phyloP scores from a whole-genome alignment of 495 filamentous ascomycete genomes.

The Bathelium albidoporum region DNA sequence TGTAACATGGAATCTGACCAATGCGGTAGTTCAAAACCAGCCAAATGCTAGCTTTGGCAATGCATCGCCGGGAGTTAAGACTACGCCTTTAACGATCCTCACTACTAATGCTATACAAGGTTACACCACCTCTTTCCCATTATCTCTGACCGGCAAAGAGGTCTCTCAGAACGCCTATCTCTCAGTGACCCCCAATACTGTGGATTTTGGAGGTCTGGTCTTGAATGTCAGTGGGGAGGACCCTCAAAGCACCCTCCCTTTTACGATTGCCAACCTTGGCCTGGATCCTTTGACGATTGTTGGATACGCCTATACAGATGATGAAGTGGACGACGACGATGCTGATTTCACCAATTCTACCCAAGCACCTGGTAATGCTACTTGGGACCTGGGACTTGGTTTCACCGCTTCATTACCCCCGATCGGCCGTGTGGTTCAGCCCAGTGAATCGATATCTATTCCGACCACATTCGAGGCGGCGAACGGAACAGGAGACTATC shows the following conservation, averaged over 20 bases:
- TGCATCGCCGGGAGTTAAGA: conserved; percentile 25
- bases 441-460: conserved; percentile 23
- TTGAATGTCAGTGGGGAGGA: conserved; percentile 20
- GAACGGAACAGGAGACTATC: conserved; percentile 22
- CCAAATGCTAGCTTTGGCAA: conserved; percentile 23
- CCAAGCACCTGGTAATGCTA: conserved; percentile 10
- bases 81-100: conserved; percentile 21
- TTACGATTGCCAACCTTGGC: conserved; percentile 33
- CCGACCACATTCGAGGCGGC: conserved; percentile 23
- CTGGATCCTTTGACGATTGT: conserved; percentile 27
- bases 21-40: conserved; percentile 27
- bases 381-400: conserved; percentile 13
- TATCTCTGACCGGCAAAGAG: conserved; percentile 24
- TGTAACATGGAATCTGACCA: conserved; percentile 32
- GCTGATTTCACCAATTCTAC: conserved; percentile 23
- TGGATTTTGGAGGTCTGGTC: conserved; percentile 32
- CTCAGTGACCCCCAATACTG: conserved; percentile 22
- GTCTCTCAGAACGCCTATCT: conserved; percentile 25
- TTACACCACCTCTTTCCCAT: conserved; percentile 25
- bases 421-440: conserved; percentile 19
- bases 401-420: conserved; percentile 30
- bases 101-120: conserved; percentile 24
- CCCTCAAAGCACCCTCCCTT: conserved; percentile 18
- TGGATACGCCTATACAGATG: conserved; percentile 26
- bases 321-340: conserved; percentile 17